Conservation (phyloP, 441 rosid species). For the Pelargonium fulgidum region DNA sequence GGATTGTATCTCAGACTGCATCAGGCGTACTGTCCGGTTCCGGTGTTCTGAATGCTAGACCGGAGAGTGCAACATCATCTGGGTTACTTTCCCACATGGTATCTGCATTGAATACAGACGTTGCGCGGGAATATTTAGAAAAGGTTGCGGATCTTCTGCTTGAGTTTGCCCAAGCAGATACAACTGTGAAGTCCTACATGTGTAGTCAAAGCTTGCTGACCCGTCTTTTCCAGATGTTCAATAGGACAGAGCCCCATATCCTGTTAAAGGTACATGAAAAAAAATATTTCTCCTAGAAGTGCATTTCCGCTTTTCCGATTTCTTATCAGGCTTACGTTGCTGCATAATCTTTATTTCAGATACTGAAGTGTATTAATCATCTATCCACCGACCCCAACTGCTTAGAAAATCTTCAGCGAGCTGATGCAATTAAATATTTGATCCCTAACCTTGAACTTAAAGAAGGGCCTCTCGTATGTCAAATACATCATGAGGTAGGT, state of each 20-base stretch:
- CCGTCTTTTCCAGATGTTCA: slow-evolving; percentile 95
- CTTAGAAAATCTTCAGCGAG: slow-evolving; percentile 97
- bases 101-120: slow-evolving; percentile 72
- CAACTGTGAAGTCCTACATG: slow-evolving; percentile 84
- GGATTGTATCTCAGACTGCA: slow-evolving; percentile 82
- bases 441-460: slow-evolving; percentile 94
- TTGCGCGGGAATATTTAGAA: slow-evolving; percentile 81
- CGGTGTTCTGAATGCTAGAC: slow-evolving; percentile 86
- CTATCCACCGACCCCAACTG: slow-evolving; percentile 93
- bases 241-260: slow-evolving; percentile 78
- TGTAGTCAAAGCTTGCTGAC: slow-evolving; percentile 88
- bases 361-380: slow-evolving; percentile 73
- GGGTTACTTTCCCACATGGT: slow-evolving; percentile 83
- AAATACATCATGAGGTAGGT: slow-evolving; percentile 77
- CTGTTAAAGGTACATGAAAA: slow-evolving; percentile 61
- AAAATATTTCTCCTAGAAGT: slow-evolving; percentile 11
- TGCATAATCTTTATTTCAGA: slow-evolving; percentile 35
- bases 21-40: slow-evolving; percentile 94
- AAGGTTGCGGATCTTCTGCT: slow-evolving; percentile 91
- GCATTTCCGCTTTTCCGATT: slow-evolving; percentile 7
- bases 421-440: slow-evolving; percentile 89
- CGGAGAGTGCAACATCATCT: slow-evolving; percentile 87
- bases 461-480: slow-evolving; percentile 70
- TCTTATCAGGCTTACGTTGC: slow-evolving; percentile 14
- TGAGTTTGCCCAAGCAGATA: slow-evolving; percentile 95